Percentiles rank a stretch among this genome's conserved stretches.
phyloP scores from a whole-genome alignment of 2,329 filamentous ascomycete species.

The Bipolaris zeicola region DNA sequence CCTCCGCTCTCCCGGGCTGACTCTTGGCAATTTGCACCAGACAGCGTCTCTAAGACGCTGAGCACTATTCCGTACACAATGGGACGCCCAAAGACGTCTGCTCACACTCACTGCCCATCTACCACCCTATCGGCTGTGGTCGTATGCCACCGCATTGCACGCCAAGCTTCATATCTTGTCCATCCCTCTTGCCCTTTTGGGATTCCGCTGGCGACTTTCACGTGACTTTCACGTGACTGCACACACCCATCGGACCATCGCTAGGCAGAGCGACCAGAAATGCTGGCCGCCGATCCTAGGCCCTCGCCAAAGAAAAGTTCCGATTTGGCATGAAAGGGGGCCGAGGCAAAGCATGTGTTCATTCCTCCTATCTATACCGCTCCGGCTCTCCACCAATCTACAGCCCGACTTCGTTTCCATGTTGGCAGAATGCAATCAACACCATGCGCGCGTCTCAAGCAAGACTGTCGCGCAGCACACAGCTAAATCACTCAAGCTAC shows the following conservation, averaged over 20 bases:
- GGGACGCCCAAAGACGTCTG: too few relatives aligned
- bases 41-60: too few relatives aligned
- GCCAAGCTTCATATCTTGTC: not conserved
- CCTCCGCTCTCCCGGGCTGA: too few relatives aligned
- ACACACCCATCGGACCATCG: not conserved
- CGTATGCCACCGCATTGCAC: not conserved
- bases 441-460: not conserved
- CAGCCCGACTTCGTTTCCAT: not conserved
- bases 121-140: not conserved
- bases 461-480: not conserved
- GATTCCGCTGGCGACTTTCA: not conserved
- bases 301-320: not conserved
- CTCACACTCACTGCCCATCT: not conserved
- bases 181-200: too few relatives aligned
- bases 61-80: too few relatives aligned
- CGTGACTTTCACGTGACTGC: not conserved
- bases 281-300: not conserved
- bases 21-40: too few relatives aligned
- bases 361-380: not conserved
- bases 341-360: not conserved
- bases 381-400: not conserved
- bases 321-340: not conserved
- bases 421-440: not conserved
- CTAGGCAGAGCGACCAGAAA: not conserved
- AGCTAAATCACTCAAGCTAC: too few relatives aligned